A percentile compares a stretch with the other conserved stretches of the same genome.
phyloP scores from a whole-genome alignment of 2,329 filamentous ascomycete genomes.

The Stagonosporopsis vannaccii region DNA sequence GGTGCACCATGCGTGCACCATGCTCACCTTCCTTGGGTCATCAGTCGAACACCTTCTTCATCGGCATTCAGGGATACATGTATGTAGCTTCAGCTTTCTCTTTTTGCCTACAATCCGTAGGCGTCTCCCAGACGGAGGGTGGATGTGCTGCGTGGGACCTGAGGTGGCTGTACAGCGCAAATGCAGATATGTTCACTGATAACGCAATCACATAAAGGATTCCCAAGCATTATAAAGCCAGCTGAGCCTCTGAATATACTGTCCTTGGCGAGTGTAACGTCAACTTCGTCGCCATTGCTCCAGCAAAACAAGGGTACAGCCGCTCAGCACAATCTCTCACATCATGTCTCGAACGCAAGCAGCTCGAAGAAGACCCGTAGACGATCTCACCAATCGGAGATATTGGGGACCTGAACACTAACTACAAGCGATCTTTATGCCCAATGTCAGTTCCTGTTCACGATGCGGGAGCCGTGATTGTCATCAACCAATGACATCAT shows the following conservation, averaged over 20 bases:
- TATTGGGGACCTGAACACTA: background rate
- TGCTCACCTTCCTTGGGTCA: background rate
- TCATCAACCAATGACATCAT: conserved; percentile 13
- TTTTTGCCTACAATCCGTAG: background rate
- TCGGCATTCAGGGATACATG: background rate
- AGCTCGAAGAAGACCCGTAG: background rate
- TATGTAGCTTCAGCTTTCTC: background rate
- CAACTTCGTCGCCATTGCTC: too few species aligned
- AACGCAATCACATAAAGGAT: too few species aligned
- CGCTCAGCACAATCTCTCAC: background rate
- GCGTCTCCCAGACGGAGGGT: background rate
- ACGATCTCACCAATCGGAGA: background rate
- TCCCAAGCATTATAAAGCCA: too few species aligned
- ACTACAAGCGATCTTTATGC: background rate
- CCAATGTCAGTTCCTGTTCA: background rate
- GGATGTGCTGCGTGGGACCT: too few species aligned
- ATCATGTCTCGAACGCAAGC: background rate
- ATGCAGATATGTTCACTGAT: too few species aligned
- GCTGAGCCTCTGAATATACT: too few species aligned
- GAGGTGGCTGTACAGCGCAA: too few species aligned
- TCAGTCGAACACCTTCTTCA: background rate
- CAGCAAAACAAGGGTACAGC: background rate
- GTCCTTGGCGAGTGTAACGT: too few species aligned
- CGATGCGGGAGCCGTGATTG: background rate
- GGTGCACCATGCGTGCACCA: background rate